These are phyloP conservation scores for Mycena polygramma DNA, from an alignment of 768 basidiomycete genomes.

Conservation along the genomic window DNA sequence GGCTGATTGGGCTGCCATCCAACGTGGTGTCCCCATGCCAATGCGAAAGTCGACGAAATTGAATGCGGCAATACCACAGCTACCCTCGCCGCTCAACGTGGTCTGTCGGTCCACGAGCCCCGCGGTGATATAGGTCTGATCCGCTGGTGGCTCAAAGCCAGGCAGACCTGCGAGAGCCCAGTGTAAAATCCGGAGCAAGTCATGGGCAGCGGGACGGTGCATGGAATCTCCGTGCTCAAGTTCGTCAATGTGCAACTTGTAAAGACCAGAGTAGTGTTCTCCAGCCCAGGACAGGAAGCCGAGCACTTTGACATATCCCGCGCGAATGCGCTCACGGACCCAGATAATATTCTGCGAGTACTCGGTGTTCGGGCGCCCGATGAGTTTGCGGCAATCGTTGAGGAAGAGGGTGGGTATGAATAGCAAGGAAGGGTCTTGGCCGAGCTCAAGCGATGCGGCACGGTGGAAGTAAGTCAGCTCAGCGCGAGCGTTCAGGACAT, in stretches of 20 bases:
- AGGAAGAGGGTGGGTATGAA: constrained; percentile 8
- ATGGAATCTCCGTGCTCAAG: not conserved
- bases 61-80: not conserved
- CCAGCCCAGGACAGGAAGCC: not conserved
- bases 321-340: not conserved
- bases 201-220: not conserved
- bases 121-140: not conserved
- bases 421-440: not conserved
- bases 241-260: not conserved
- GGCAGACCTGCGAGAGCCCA: not conserved
- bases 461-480: constrained; percentile 8
- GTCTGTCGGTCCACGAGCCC: constrained; percentile 1
- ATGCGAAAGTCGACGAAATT: not conserved
- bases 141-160: not conserved
- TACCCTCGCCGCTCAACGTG: not conserved
- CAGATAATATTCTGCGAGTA: not conserved
- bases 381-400: constrained; percentile 1
- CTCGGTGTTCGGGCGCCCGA: not conserved
- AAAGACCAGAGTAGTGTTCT: not conserved
- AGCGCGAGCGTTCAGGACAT: constrained; percentile 3
- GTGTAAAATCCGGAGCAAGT: not conserved
- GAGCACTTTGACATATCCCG: not conserved
- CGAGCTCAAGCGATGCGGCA: not conserved
- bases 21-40: not conserved
- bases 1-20: not conserved